Percentiles rank a stretch among this genome's conserved stretches.
phyloP scores from a whole-genome alignment of 352 stramenopile species.

The Peronospora destructor region DNA sequence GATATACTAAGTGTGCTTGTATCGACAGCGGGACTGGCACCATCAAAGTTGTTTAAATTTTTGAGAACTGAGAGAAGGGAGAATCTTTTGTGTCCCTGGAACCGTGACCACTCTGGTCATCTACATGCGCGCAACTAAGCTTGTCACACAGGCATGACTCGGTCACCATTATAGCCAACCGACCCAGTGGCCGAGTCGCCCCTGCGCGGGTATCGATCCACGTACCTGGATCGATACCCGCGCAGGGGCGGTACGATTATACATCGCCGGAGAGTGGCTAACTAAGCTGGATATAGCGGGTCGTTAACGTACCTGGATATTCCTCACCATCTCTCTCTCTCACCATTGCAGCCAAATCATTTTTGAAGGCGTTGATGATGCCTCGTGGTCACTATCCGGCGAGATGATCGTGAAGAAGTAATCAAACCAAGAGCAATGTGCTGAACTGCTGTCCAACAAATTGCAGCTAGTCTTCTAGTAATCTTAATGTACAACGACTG shows the following conservation, averaged over 20 bases:
- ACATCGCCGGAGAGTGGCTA: too few relatives aligned
- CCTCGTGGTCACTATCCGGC: background rate
- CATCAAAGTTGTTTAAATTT: too few relatives aligned
- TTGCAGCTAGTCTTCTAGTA: too few relatives aligned
- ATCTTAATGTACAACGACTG: too few relatives aligned
- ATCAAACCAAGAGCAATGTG: background rate
- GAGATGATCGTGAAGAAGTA: background rate
- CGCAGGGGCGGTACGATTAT: too few relatives aligned
- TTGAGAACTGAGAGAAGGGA: background rate
- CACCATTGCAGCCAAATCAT: background rate
- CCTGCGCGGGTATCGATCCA: too few relatives aligned
- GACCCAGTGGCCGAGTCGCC: too few relatives aligned
- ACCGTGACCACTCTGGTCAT: constrained; percentile 27
- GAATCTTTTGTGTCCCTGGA: constrained; percentile 28
- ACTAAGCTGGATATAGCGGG: too few relatives aligned
- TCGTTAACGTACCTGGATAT: too few relatives aligned
- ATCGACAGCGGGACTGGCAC: too few relatives aligned
- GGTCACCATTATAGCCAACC: background rate
- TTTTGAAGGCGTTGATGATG: background rate
- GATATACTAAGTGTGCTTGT: background rate
- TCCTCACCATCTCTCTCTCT: too few relatives aligned
- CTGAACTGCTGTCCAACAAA: background rate
- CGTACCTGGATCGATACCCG: too few relatives aligned
- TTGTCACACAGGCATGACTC: background rate
- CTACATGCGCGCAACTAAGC: constrained; percentile 5